Percentiles rank a stretch among this genome's conserved stretches.
phyloP scores from a whole-genome alignment of 1,139 yeast genomes.

The Candida tropicalis region DNA sequence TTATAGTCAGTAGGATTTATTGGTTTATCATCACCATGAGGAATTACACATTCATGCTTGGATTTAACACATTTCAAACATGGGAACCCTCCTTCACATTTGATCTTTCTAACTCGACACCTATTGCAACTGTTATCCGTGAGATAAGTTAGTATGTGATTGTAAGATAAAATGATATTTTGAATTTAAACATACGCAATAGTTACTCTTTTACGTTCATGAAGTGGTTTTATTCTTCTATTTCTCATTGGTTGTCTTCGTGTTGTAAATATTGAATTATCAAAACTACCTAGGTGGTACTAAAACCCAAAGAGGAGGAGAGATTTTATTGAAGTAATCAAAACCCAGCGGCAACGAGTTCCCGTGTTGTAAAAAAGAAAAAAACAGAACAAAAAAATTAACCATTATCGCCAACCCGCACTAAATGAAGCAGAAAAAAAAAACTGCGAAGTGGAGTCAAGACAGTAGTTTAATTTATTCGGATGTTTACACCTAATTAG shows the following conservation, averaged over 20 bases:
- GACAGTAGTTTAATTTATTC: no score
- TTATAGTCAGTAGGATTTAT: slow-evolving; percentile 14
- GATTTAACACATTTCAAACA: slow-evolving; percentile 18
- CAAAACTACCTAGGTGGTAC: no score
- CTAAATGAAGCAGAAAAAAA: no score
- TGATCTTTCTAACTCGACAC: slow-evolving; percentile 18
- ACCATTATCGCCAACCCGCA: no score
- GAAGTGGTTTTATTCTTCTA: slow-evolving; percentile 17
- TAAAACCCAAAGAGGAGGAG: no score
- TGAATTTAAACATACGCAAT: slow-evolving; percentile 17
- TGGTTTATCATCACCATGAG: slow-evolving; percentile 9
- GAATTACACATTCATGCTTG: slow-evolving; percentile 15
- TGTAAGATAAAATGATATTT: slow-evolving; percentile 7
- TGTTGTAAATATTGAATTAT: background rate
- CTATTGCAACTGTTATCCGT: slow-evolving; percentile 18
- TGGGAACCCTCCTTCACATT: slow-evolving; percentile 22
- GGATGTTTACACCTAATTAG: no score
- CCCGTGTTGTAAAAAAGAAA: no score
- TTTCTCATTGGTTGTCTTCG: slow-evolving; percentile 9
- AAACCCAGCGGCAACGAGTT: no score
- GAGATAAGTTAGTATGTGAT: no score
- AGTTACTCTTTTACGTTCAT: slow-evolving; percentile 17
- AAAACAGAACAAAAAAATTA: no score
- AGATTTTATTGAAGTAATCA: no score
- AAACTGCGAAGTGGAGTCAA: no score